Evolutionary conservation across 345 rosid genomes (phyloP), one percentile per base, ranked within the genome.

Genomic region (Crucihimalaya himalaica): DNA sequence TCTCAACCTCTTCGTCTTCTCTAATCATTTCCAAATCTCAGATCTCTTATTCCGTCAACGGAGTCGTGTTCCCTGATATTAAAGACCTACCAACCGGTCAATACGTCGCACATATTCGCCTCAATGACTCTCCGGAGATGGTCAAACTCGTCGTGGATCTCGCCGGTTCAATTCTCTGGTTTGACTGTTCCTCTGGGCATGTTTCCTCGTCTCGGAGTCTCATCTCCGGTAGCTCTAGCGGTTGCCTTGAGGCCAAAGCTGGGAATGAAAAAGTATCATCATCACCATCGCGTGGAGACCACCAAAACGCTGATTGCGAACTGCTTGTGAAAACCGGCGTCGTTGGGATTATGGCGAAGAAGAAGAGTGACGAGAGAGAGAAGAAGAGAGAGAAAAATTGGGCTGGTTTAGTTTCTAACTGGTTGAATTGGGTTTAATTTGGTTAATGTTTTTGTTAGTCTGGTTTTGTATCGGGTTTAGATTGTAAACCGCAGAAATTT

Each of bases 1-100:
- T n/a, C 27, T 61, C 53, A 32, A 6, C 47, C 74, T 63, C 71
- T n/a, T 47, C 72, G 8, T 20, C 69, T 64, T 37, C 66, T 54
- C 2, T 18, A 5, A 29, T 21, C 37, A 14, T 60, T 11, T 68
- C 50, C 37, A 65, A 37, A 31, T 78, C 77, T 25, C 83, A 71
- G 47, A 62, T 59, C 61, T 54, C 71, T 25, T 34, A 47, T n/a
- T 29, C 73, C 0, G 32, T 76, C 10, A 37, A 40, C 63, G 68
- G 71, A 0, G 14, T 71, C 18, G 58, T 80, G 47, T 72, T 87
- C 60, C 86, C 93, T 5, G 82, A 89, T 5, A 5, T 62, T 3
- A 85, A 80, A 80, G 96, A 93, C 76, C 7, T 77, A 11, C 66
- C 85, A 4, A 85, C 89, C 43, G 83, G 80, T 32, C 97, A 90